Base-by-base conservation (phyloP, 768 basidiomycete genomes). In the Ramaria sp. region DNA sequence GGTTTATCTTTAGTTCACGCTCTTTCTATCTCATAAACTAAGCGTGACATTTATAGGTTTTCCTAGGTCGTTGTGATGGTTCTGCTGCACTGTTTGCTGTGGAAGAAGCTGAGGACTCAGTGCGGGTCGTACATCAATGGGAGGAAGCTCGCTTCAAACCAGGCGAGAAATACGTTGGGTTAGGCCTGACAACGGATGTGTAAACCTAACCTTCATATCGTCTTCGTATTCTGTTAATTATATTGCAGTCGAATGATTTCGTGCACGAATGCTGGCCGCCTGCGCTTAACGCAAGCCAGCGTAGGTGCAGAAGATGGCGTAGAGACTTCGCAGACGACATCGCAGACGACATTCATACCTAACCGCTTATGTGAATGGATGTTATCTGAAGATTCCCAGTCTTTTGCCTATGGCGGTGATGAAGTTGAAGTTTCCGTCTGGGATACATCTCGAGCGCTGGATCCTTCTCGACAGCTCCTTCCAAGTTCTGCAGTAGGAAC, bases 401-500 rank as follows among this genome's bases (percentile, higher is more conserved):
- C 76, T 0, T 91, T 93, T 70, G 78, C 83, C 1, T 92, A 91
- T 60, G 91, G 85, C 12, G 91, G 91, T 2, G 83, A 91, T 60
- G 91, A 93, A 68, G 88, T 93, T 17, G 87, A 91, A 57, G 67
- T 88, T 1, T 91, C 89, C 1, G 64, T 91, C 3, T 93, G 91
- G 91, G 73, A 86, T 64, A 76, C 78, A 7, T 84, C 90, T 63
- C 62, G 74, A 68, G 65, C 88, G 69, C 74, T 79, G 66, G 59
- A 65, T 48, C 31, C 68, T 51, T 59, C 27, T 49, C 11, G 52
- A 66, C 10, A 24, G 53, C 4, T 48, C 17, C 27, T 24, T n/a
- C 52, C 42, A 12, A 56, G 13, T 7, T 19, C 20, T 24, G 56
- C 31, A 7, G 34, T 63, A 53, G 63, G 65, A 17, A 82, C 79